Evolutionary conservation across 495 filamentous ascomycete species (phyloP), one percentile per base, ranked within the genome.

Genomic region (Podospora sp.): DNA sequence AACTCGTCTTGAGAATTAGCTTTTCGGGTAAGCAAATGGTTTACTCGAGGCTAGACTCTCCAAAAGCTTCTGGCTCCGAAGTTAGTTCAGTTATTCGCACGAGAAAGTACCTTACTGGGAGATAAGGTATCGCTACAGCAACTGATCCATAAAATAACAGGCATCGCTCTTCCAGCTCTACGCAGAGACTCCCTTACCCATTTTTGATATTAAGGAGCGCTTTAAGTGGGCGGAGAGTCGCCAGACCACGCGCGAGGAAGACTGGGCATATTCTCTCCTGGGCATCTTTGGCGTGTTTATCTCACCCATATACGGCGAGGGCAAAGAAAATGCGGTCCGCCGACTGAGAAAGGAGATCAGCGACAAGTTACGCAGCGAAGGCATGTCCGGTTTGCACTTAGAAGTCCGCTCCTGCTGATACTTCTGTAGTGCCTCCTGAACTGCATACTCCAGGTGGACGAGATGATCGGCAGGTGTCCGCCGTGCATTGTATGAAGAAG

Each of bases 21-120:
- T 11, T 55, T 55, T 55, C 52, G 52, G 7, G n/a, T 6, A 22
- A 55, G 52, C 52, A n/a, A n/a, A n/a, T 55, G 52, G 52, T 55
- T 55, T 12, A n/a, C 7, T 9, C 14, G 52, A 22, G 52, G 52
- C 8, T 55, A n/a, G 52, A 55, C 52, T n/a, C 25, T 55, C 21
- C 52, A 55, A 22, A n/a, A 55, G 24, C 52, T 55, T 55, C 25
- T 55, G 16, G 52, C 52, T 2, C 52, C 52, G 24, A 22, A 55
- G 14, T 20, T 12, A 2, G 52, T 55, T n/a, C 14, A 22, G 9
- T 55, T 55, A 11, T 55, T 20, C 52, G 24, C 52, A 20, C 52
- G 14, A 22, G 20, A 20, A 2, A n/a, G 52, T 2, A 55, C 16
- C 52, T 12, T n/a, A 2, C 20, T 55, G 21, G 52, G 49, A 52